Evolutionary conservation across 257 asterid genomes (phyloP), one percentile per base, ranked within the genome.

Genomic region (Marsdenia floribunda): DNA sequence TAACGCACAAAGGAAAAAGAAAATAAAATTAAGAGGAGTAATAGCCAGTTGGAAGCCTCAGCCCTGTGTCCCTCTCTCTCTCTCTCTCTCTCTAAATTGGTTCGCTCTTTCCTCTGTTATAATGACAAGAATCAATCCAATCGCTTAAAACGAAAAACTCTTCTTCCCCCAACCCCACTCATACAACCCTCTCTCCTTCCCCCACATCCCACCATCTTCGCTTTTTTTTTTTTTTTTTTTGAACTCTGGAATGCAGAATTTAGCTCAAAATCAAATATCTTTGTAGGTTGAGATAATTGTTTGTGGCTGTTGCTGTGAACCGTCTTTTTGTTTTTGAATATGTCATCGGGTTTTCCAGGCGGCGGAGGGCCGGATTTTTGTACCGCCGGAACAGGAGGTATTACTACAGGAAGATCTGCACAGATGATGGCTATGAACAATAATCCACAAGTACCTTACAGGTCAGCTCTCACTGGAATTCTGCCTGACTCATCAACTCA

Each of bases 271-370:
- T 70, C 82, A 66, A 59, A 73, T 71, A 44, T 44, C 72, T 77
- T 75, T 63, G 40, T 49, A 52, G 70, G 64, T 66, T 29, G 37
- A 63, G 59, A 74, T 70, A 47, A 68, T 79, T 79, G 76, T 24
- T 46, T 69, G 49, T 44, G 0, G 47, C 26, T n/a, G 64, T 42
- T 6, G 24, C 13, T 19, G 3, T 21, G 54, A 35, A 13, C 42
- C 54, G 38, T 3, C n/a, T 55, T 50, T 15, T 52, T 35, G 35
- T 19, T 22, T 26, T 7, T 66, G 47, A 71, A 54, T 21, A 90
- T 91, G 90, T 80, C 93, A 24, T 88, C 96, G 74, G 88, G 89
- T 18, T 84, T 83, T 80, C 72, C 94, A 84, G 89, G 89, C 71
- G 90, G 90, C 59, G 91, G 90, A 75, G 71, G 80, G 21, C 85